Base-by-base conservation (phyloP, 1,284 basidiomycete species). In the Trametes pubescens region DNA sequence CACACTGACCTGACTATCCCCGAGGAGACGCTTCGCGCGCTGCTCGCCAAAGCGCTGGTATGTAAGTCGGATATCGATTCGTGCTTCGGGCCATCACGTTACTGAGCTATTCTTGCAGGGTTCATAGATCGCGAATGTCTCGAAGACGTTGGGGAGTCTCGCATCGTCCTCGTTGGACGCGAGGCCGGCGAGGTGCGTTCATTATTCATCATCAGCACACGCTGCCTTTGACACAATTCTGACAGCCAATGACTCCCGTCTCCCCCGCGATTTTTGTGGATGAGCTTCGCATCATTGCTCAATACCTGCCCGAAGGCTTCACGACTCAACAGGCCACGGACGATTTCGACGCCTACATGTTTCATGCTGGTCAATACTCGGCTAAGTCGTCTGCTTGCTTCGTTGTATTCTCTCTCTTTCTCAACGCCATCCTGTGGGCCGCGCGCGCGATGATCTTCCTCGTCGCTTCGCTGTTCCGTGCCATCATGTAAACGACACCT, bases 291-390 rank as follows among this genome's bases (percentile, higher is more conserved):
- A 11, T 29, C 10, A 48, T 48, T 22, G 47, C 47, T 14, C 14
- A 24, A 16, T 10, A 48, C 7, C 24, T 48, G 1, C 47, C 47
- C 9, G 47, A 48, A n/a, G 16, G 22, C 24, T 16, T 48, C 21
- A 48, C 8, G 22, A 26, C 47, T 29, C 14, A 24, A 26, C 21
- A 9, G 10, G 47, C 47, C 47, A 24, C 13, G 47, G 21, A 48
- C 22, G 47, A 48, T 26, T 48, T 48, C 47, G 47, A 48, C 47
- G n/a, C 47, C 3, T 48, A 26, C 47, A 48, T 48, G 47, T 48
- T 48, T n/a, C 47, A 48, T 16, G 47, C 22, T 13, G 47, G 47
- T 6, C 47, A 14, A 7, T 48, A 48, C 24, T 48, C 24, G 14
- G 24, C 9, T 7, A 14, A 29, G 14, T 9, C 18, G 18, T 21